Evolutionary conservation across 257 asterid species (phyloP), one percentile per base, ranked within the genome.

Genomic region (Osmanthus fragrans): DNA sequence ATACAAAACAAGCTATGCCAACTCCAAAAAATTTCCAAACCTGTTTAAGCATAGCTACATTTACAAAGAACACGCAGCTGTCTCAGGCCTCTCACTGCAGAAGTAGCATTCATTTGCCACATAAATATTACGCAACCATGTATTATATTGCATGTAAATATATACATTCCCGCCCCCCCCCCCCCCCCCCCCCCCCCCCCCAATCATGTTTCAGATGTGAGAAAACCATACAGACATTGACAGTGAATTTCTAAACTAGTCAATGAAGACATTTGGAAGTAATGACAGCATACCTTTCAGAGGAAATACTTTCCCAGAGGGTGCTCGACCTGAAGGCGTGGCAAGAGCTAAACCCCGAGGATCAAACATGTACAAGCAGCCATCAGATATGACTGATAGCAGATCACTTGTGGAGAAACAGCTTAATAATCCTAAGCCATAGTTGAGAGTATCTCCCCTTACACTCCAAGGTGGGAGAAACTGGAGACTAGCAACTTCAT

Each of bases 391-490:
- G 77, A 94, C 92, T 69, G 92, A 94, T 64, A 89, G 91, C 77
- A 94, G 89, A 87, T 94, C 96, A 81, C 88, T 87, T 87, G 92
- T 85, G 79, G 96, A 91, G 84, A 92, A 94, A 86, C 95, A 90
- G 88, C 97, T 94, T 69, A 94, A 93, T 88, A 94, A 84, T 81
- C 97, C 98, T 82, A 94, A 85, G 71, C 98, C 98, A 80, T 92
- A 94, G 87, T 89, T 92, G 80, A 94, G 79, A 73, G 97, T 92
- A 82, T 90, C 91, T 75, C 97, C 94, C 79, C 95, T 89, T 76
- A 94, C 84, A 85, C 85, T 86, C 98, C 98, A 94, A 66, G 98
- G 98, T 63, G 98, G 98, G 87, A 89, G 95, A 90, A 87, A 91
- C 82, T 94, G 98, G 72, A 94, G 89, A 76, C 95, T 86, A 77